These are phyloP conservation scores for Lactuca sativa DNA, from an alignment of 129 eudicot genomes.

Conservation along the genomic window DNA sequence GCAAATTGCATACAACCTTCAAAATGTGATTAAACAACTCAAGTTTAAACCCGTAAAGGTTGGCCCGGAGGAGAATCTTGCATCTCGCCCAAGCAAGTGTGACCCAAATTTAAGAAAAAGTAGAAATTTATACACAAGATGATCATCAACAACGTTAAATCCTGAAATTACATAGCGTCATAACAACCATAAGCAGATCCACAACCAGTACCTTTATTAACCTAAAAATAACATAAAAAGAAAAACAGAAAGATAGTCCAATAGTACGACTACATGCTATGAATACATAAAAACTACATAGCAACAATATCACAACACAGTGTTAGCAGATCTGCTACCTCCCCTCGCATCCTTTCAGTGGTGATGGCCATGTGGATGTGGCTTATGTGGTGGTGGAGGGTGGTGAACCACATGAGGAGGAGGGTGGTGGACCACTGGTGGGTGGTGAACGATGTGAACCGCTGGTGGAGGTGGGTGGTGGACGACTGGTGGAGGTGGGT, in stretches of 20 bases:
- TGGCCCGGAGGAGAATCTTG: no score
- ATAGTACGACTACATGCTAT: constrained; percentile 4
- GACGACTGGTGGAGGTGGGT: constrained; percentile 20
- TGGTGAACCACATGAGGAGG: constrained; percentile 14
- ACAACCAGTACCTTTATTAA: constrained; percentile 4
- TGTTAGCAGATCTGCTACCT: constrained; percentile 22
- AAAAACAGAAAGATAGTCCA: background rate
- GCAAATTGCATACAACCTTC: no score
- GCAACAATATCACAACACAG: constrained; percentile 13
- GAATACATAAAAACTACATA: background rate
- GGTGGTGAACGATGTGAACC: background rate
- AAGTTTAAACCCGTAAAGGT: no score
- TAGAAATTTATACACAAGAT: background rate
- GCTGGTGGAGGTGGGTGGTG: constrained; percentile 17
- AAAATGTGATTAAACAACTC: no score
- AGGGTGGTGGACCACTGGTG: constrained; percentile 19
- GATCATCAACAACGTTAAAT: background rate
- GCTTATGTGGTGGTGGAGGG: constrained; percentile 36
- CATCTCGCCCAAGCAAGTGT: no score
- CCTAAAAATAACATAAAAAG: background rate
- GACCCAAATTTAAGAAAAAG: no score
- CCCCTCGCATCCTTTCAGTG: constrained; percentile 5
- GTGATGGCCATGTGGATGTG: constrained; percentile 30
- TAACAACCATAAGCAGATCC: background rate
- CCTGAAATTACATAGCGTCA: background rate